A percentile compares a stretch with the other conserved stretches of the same genome.
Evolutionary conservation across 768 basidiomycete genomes (phyloP).

Genomic region (Collybia mongolica): DNA sequence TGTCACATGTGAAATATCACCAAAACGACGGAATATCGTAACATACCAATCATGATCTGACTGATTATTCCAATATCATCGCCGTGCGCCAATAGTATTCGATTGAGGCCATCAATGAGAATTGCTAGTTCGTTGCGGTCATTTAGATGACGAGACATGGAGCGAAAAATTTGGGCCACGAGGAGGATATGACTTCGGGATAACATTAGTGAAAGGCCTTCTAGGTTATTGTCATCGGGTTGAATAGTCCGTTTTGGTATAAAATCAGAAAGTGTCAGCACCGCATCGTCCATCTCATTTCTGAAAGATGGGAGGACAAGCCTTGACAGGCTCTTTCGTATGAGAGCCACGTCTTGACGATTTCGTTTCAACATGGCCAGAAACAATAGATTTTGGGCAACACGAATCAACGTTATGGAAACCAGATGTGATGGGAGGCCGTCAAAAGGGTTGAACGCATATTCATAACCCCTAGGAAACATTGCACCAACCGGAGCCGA

Average conservation of each 20-base stretch:
- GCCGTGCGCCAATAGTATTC: conserved; percentile 64
- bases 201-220: conserved; percentile 56
- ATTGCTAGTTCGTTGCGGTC: conserved; percentile 66
- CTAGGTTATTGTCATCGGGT: conserved; percentile 21
- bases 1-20: neutral
- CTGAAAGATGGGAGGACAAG: conserved; percentile 54
- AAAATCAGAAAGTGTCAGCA: conserved; percentile 45
- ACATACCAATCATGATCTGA: conserved; percentile 69
- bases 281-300: conserved; percentile 17
- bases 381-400: conserved; percentile 71
- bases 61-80: conserved; percentile 77
- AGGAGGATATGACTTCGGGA: conserved; percentile 70
- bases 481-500: conserved; percentile 54
- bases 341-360: conserved; percentile 63
- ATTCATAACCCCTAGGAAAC: conserved; percentile 52
- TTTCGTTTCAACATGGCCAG: conserved; percentile 62
- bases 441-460: conserved; percentile 34
- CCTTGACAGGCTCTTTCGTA: conserved; percentile 64
- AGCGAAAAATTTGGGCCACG: conserved; percentile 68
- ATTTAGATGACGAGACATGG: conserved; percentile 68
- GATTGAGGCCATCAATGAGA: conserved; percentile 70
- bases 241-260: conserved; percentile 32
- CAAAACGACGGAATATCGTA: neutral
- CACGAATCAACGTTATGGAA: conserved; percentile 60
- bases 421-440: conserved; percentile 42